Evolutionary conservation across 371 early-diverging fungal genomes (phyloP), one percentile per base, ranked within the genome.

Genomic region (Choanephora cucurbitarum): DNA sequence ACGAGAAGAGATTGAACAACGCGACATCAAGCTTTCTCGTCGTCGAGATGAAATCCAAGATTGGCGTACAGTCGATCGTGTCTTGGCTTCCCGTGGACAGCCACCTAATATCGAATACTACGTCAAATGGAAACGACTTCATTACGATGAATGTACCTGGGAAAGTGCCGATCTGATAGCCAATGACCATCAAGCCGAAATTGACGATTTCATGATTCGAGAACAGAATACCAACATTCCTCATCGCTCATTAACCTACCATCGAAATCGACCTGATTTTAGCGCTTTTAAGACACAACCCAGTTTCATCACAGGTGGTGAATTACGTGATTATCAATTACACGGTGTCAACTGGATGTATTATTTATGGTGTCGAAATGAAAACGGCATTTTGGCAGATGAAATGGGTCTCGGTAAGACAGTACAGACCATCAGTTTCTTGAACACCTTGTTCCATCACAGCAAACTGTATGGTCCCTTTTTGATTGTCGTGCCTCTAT

Each of bases 401-500:
- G 88, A 92, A 73, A 91, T 92, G 95, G 99, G 99, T 23, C 75
- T 99, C 40, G 99, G 99, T 13, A 99, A 99, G 75, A 99, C 99
- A 0, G 86, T 99, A 3, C 99, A 99, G 75, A 94, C 97, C 1
- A 98, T 99, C 46, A 91, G 97, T 23, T 94, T 98, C 70, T 75
- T 99, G n/a, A 89, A 88, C 23, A 93, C 92, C 51, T 75, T 99
- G n/a, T 94, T 90, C 74, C 89, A 98, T 65, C 75, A 82, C 7
- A 81, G 85, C 58, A 61, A 90, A 19, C 70, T 96, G 1, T 95
- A 88, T 67, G 99, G 99, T 0, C 99, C 99, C 1, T 95, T 91
- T 70, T 69, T 99, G 53, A 90, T 99, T 3, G 96, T 98, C 0
- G 98, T 98, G 0, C 99, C 99, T 2, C 72, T 98, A 21, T 96